Evolutionary conservation across 2,329 filamentous ascomycete genomes (phyloP).

Genomic region (Phaeophleospora eucalypticola): DNA sequence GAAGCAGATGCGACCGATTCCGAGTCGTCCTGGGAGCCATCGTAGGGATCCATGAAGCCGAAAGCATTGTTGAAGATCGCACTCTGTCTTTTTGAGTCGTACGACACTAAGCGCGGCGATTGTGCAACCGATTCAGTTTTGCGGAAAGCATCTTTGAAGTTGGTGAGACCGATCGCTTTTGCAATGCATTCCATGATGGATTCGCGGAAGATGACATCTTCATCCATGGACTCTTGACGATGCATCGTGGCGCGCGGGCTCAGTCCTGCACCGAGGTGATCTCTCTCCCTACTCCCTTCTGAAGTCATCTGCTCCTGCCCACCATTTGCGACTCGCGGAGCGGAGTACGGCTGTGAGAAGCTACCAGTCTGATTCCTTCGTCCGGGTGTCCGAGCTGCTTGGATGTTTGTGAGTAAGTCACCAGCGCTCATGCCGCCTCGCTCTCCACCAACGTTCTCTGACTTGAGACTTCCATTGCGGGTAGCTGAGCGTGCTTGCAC

Average conservation of each 20-base stretch:
- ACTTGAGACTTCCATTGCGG: constrained; percentile 19
- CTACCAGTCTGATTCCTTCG: constrained; percentile 42
- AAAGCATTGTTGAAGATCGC: constrained; percentile 77
- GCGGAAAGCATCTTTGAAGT: constrained; percentile 59
- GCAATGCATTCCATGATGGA: constrained; percentile 95
- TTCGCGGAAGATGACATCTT: constrained; percentile 82
- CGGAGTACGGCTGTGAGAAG: constrained; percentile 48
- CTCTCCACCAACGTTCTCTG: constrained; percentile 22
- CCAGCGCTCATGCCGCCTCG: constrained; percentile 48
- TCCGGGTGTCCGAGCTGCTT: constrained; percentile 60
- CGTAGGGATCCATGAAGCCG: constrained; percentile 41
- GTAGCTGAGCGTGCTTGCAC: constrained; percentile 57
- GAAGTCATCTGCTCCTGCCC: constrained; percentile 40
- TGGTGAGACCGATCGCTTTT: constrained; percentile 80
- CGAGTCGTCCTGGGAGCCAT: constrained; percentile 83
- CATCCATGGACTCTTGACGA: constrained; percentile 76
- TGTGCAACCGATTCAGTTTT: constrained; percentile 74
- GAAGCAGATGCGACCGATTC: constrained; percentile 67
- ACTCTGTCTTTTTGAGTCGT: constrained; percentile 76
- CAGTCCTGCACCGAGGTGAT: constrained; percentile 37
- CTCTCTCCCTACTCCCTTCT: constrained; percentile 32
- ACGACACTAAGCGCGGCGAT: constrained; percentile 78
- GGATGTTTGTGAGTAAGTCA: constrained; percentile 75
- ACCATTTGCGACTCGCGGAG: constrained; percentile 31
- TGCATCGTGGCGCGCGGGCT: constrained; percentile 48